Percentiles rank a stretch among this genome's conserved stretches.
These are phyloP conservation scores for Tarenaya hassleriana DNA, from an alignment of 345 rosid species.

Conservation along the genomic window DNA sequence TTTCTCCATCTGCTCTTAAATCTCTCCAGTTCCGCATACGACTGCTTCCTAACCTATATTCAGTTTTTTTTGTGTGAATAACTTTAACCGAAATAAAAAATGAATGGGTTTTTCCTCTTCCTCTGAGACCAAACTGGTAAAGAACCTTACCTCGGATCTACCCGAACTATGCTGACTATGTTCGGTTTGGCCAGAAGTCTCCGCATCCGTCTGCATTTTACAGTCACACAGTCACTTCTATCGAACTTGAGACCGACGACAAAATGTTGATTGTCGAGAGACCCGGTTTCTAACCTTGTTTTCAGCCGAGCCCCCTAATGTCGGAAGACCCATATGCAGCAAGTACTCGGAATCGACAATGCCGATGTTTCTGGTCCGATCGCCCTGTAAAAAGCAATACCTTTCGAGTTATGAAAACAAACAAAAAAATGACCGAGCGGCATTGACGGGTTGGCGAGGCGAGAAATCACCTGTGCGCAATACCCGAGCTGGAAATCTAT, in stretches of 20 bases:
- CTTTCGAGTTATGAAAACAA: not conserved
- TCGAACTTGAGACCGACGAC: not conserved
- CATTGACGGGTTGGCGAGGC: constrained; percentile 5
- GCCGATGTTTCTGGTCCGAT: constrained; percentile 60
- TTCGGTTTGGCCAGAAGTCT: constrained; percentile 4
- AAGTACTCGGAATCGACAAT: constrained; percentile 72
- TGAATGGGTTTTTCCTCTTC: constrained; percentile 1
- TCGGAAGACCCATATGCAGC: constrained; percentile 55
- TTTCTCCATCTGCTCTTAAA: constrained; percentile 67
- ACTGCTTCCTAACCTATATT: constrained; percentile 43
- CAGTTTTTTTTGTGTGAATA: not conserved
- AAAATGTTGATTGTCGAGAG: constrained; percentile 3
- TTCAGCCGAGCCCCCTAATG: constrained; percentile 50
- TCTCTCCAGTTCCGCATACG: constrained; percentile 41
- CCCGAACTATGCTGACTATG: constrained; percentile 10
- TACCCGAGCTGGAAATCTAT: constrained; percentile 70
- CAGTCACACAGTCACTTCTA: constrained; percentile 3
- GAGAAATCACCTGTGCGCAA: constrained; percentile 60
- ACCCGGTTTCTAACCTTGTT: constrained; percentile 33
- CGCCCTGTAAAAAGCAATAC: constrained; percentile 45
- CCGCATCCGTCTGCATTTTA: constrained; percentile 27
- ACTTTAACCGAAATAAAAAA: not conserved
- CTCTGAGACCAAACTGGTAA: constrained; percentile 1
- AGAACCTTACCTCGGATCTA: constrained; percentile 46
- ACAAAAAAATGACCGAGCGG: not conserved